These are phyloP conservation scores for Nicotiana knightiana DNA, from an alignment of 257 asterid genomes.

Conservation along the genomic window DNA sequence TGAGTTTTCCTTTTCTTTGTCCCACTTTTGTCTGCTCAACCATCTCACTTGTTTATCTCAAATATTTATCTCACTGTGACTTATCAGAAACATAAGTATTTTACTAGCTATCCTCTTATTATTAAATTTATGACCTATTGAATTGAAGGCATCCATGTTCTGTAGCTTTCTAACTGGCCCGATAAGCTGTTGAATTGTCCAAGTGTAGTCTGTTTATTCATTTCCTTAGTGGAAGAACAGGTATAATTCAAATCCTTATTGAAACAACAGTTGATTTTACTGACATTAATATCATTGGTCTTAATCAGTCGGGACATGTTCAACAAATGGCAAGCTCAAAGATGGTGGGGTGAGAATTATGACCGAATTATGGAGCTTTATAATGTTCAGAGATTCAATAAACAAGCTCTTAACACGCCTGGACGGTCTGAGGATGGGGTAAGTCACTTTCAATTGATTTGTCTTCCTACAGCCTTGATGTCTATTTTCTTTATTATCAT, in stretches of 20 bases:
- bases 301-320: constrained; percentile 75
- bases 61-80: background rate
- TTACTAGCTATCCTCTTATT: background rate
- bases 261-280: background rate
- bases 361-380: constrained; percentile 86
- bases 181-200: background rate
- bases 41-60: background rate
- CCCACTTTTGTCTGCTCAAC: background rate
- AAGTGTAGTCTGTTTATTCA: background rate
- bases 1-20: background rate
- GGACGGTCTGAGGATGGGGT: constrained; percentile 87
- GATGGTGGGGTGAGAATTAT: constrained; percentile 89
- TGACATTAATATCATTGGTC: background rate
- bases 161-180: background rate
- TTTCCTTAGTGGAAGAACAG: background rate
- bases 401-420: constrained; percentile 72
- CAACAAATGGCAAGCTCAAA: constrained; percentile 82
- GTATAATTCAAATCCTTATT: background rate
- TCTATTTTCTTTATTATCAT: background rate
- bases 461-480: background rate
- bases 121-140: background rate
- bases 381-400: constrained; percentile 78
- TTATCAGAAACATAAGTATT: background rate
- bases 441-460: constrained; percentile 11
- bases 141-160: background rate